Conservation (phyloP, 2,329 filamentous ascomycete species). For the Periconia sp. region DNA sequence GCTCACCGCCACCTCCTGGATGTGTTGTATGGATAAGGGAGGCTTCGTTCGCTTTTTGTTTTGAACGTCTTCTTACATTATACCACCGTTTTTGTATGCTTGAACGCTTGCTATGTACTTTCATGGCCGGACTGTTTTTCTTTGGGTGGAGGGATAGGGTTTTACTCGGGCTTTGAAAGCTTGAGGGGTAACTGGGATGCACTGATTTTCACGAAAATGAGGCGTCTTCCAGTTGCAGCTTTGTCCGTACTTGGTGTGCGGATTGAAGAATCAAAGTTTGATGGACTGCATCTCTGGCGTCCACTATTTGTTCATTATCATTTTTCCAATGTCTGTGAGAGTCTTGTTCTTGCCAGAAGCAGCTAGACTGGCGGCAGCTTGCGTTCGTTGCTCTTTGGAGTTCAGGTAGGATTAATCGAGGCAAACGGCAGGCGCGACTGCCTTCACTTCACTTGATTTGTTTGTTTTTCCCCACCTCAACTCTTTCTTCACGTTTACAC, state of each 20-base stretch:
- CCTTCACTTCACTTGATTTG: too few species aligned
- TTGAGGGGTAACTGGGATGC: background rate
- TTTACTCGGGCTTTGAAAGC: background rate
- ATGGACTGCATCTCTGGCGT: background rate
- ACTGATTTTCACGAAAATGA: background rate
- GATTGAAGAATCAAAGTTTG: background rate
- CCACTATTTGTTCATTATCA: too few species aligned
- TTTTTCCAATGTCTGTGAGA: too few species aligned
- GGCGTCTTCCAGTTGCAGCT: background rate
- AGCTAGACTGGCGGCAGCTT: too few species aligned
- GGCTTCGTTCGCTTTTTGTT: slow-evolving; percentile 2
- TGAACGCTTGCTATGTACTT: background rate
- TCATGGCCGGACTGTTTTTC: background rate
- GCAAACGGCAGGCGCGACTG: too few species aligned
- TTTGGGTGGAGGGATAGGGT: too few species aligned
- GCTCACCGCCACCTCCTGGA: background rate
- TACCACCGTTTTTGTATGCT: background rate
- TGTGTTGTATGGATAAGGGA: slow-evolving; percentile 1
- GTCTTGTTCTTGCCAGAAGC: too few species aligned
- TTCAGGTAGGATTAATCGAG: too few species aligned
- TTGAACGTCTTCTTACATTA: background rate
- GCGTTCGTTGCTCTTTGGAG: too few species aligned
- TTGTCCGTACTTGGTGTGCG: background rate
- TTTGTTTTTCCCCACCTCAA: too few species aligned
- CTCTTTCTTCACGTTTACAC: too few species aligned